Conservation (phyloP, 2,329 filamentous ascomycete species). For the Amauroascus verrucosus region DNA sequence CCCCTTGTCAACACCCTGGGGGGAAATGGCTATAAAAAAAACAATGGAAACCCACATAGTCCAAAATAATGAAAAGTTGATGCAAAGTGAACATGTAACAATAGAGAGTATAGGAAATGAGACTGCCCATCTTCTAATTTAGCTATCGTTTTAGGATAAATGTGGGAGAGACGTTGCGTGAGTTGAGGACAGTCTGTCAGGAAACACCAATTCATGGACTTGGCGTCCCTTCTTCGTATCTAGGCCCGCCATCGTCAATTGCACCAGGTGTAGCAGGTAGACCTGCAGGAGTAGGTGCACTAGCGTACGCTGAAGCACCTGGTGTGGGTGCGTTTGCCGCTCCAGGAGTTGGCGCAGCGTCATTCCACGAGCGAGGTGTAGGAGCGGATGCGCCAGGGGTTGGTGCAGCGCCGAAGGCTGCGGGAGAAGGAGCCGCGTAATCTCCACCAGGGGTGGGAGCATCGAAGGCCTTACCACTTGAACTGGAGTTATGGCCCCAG, state of each 20-base stretch:
- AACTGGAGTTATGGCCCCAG: conserved; percentile 28
- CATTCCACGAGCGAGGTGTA: conserved; percentile 39
- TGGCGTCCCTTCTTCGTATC: conserved; percentile 36
- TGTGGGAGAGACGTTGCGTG: not conserved
- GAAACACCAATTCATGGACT: conserved; percentile 25
- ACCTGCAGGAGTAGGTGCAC: conserved; percentile 41
- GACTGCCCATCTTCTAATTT: too few species aligned
- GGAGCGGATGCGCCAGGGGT: conserved; percentile 59
- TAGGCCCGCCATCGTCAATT: conserved; percentile 31
- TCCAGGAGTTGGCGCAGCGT: conserved; percentile 38
- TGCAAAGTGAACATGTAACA: too few species aligned
- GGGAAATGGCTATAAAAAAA: not conserved
- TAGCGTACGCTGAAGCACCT: conserved; percentile 33
- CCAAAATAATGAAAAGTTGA: not conserved
- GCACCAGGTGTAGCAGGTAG: conserved; percentile 32
- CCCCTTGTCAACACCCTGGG: not conserved
- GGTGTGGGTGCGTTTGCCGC: conserved; percentile 39
- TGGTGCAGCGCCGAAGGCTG: conserved; percentile 46
- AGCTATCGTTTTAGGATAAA: too few species aligned
- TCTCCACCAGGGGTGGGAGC: conserved; percentile 61
- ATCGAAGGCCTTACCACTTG: conserved; percentile 46
- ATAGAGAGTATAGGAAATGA: too few species aligned
- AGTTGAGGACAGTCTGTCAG: not conserved
- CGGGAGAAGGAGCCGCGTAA: conserved; percentile 58
- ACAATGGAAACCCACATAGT: not conserved